Percentiles rank a stretch among this genome's conserved stretches.
These are phyloP conservation scores for Ceratocystis papillata DNA, from an alignment of 2,329 filamentous ascomycete species.

Conservation along the genomic window DNA sequence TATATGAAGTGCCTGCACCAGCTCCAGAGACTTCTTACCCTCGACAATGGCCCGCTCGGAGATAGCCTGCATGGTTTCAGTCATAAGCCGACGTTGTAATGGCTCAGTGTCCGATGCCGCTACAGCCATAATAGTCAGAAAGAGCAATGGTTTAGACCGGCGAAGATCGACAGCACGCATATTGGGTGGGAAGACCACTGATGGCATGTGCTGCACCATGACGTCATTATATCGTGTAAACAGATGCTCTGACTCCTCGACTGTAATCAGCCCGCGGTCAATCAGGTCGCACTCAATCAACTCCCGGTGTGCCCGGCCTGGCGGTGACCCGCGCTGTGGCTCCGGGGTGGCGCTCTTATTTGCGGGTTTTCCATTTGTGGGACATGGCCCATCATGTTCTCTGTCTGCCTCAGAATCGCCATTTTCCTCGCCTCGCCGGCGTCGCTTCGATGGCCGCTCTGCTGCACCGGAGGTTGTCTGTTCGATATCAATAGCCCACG, in stretches of 20 bases:
- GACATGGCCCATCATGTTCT: constrained; percentile 2
- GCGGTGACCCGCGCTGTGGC: constrained; percentile 23
- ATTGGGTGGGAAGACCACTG: constrained; percentile 47
- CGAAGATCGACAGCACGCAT: constrained; percentile 47
- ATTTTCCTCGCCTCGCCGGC: background rate
- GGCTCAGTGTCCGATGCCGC: constrained; percentile 47
- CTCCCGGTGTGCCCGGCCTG: constrained; percentile 17
- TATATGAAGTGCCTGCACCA: constrained; percentile 68
- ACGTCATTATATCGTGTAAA: constrained; percentile 49
- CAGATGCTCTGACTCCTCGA: constrained; percentile 44
- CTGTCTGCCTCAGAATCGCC: background rate
- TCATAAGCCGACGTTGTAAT: constrained; percentile 52
- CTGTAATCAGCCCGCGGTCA: constrained; percentile 48
- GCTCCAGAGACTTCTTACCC: constrained; percentile 71
- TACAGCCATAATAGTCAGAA: constrained; percentile 59
- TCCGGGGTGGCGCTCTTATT: constrained; percentile 18
- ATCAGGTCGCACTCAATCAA: constrained; percentile 38
- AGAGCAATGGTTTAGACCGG: constrained; percentile 51
- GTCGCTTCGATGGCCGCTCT: constrained; percentile 20
- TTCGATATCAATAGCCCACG: constrained; percentile 25
- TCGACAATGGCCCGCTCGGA: constrained; percentile 63
- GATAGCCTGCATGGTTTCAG: constrained; percentile 60
- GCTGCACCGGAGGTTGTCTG: background rate
- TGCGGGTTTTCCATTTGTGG: background rate
- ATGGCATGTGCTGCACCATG: constrained; percentile 52